Percentiles rank a stretch among this genome's conserved stretches.
phyloP scores from a whole-genome alignment of 148 eudicot genomes.

The Salicornia ramosissima region DNA sequence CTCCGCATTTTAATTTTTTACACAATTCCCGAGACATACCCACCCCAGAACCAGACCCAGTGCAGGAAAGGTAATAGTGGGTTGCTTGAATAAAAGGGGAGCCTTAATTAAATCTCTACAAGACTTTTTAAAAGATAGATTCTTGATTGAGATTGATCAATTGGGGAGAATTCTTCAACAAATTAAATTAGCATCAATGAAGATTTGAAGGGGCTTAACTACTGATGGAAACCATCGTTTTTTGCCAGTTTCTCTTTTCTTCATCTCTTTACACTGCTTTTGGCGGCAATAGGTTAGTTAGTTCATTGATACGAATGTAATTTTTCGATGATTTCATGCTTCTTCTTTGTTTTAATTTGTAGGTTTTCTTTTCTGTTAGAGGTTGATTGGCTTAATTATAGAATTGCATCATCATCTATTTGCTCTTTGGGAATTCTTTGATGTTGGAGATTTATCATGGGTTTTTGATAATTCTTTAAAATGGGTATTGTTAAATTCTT shows the following conservation, averaged over 20 bases:
- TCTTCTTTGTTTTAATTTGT: background rate
- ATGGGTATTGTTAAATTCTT: background rate
- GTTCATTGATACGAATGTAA: background rate
- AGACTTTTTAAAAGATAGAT: background rate
- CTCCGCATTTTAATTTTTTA: background rate
- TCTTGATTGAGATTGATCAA: slow-evolving; percentile 17
- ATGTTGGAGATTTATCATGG: slow-evolving; percentile 4
- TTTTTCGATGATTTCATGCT: slow-evolving; percentile 1
- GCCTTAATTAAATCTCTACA: background rate
- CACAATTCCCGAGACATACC: slow-evolving; percentile 14
- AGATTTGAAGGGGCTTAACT: background rate
- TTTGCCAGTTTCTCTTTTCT: slow-evolving; percentile 6
- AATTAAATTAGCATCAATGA: background rate
- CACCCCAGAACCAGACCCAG: background rate
- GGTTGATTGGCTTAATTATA: background rate
- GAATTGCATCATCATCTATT: background rate
- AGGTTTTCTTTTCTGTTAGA: background rate
- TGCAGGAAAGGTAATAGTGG: too few species aligned
- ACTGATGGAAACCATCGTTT: slow-evolving; percentile 15
- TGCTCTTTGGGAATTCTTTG: background rate
- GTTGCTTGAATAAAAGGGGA: background rate
- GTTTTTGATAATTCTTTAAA: background rate
- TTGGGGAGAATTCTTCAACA: slow-evolving; percentile 12
- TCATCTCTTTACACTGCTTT: slow-evolving; percentile 12
- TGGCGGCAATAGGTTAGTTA: slow-evolving; percentile 21